Base-by-base conservation (phyloP, 768 basidiomycete genomes). In the Mycena leptocephala region DNA sequence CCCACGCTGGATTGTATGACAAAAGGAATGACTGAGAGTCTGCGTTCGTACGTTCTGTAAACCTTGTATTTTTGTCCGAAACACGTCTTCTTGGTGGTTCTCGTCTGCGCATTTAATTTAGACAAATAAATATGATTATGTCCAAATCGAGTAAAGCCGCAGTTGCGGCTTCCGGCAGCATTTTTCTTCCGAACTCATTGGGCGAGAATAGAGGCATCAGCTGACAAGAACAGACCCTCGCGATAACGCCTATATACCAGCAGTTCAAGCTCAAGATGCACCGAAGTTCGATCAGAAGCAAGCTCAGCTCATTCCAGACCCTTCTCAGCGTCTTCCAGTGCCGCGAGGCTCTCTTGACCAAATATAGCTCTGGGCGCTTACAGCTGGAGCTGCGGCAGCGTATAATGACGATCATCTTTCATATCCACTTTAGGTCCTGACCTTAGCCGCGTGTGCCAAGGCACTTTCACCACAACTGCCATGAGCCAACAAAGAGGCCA, bases 61-160 rank as follows among this genome's bases (percentile, higher is more conserved):
- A 67, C 35, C 13, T 28, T 56, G 64, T 41, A 48, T 43, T 55
- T 48, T 55, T 37, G n/a, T 37, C 1, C 9, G 35, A 93, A n/a
- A n/a, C n/a, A n/a, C n/a, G n/a, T n/a, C n/a, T n/a, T n/a, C n/a
- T n/a, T n/a, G n/a, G n/a, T n/a, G n/a, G n/a, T n/a, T n/a, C n/a
- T n/a, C n/a, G n/a, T n/a, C n/a, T n/a, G n/a, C n/a, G n/a, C n/a
- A n/a, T n/a, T n/a, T n/a, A n/a, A n/a, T n/a, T n/a, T n/a, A n/a
- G n/a, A n/a, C n/a, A n/a, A n/a, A n/a, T n/a, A n/a, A n/a, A n/a
- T n/a, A n/a, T n/a, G n/a, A n/a, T n/a, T n/a, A n/a, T n/a, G n/a
- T n/a, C n/a, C n/a, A n/a, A n/a, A n/a, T n/a, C n/a, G n/a, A n/a
- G n/a, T n/a, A n/a, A n/a, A n/a, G n/a, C n/a, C n/a, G n/a, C n/a